Conservation (phyloP, 1,284 basidiomycete genomes). For the Schizophyllum amplum region DNA sequence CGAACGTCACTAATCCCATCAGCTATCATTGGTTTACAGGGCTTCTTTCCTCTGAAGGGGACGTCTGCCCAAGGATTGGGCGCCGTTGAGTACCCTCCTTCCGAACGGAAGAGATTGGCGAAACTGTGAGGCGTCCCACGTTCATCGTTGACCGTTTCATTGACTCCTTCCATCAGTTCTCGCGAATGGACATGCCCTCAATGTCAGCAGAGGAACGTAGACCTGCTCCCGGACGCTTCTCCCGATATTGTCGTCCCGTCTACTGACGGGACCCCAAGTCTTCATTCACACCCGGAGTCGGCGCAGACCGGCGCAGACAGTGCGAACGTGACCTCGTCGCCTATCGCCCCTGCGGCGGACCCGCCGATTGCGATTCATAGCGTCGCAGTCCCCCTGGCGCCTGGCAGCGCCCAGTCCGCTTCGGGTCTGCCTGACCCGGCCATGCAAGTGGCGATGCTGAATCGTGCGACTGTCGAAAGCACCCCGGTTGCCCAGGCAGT, state of each 20-base stretch:
- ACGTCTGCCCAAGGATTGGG: conserved; percentile 88
- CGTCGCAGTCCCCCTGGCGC: neutral
- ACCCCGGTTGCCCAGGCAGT: conserved; percentile 7
- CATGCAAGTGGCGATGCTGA: neutral
- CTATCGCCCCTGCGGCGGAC: neutral
- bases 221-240: conserved; percentile 63
- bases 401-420: neutral
- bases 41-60: conserved; percentile 86
- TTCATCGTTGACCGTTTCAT: conserved; percentile 9
- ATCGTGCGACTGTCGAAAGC: conserved; percentile 3
- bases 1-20: too few species aligned
- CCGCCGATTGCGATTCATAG: neutral
- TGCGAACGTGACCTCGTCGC: neutral
- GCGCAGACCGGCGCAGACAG: neutral
- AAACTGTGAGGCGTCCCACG: conserved; percentile 56
- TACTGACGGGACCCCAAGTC: neutral
- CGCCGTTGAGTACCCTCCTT: conserved; percentile 73
- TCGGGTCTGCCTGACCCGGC: conserved; percentile 1
- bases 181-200: conserved; percentile 76
- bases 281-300: neutral
- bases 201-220: conserved; percentile 62
- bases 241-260: conserved; percentile 1
- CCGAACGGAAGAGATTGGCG: conserved; percentile 79
- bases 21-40: conserved; percentile 87
- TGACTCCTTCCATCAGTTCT: conserved; percentile 41